Base-by-base conservation (phyloP, 129 eudicot species). In the Helichrysum umbraculigerum region DNA sequence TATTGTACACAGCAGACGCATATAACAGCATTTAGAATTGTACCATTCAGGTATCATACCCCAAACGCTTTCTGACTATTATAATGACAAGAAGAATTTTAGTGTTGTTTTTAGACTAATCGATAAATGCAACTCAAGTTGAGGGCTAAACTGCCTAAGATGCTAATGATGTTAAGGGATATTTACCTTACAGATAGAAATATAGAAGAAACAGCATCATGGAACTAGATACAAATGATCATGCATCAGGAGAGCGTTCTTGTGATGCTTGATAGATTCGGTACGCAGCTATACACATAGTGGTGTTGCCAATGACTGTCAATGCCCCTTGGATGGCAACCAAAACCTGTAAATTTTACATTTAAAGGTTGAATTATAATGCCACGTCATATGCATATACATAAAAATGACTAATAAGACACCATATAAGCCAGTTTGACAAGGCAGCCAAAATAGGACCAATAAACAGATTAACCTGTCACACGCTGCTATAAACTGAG, bases 221-320 rank as follows among this genome's bases (percentile, higher is more conserved):
- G 37, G 39, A 70, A 71, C 39, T 42, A 39, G 28, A 62, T 25
- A 71, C 41, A 71, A 35, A 66, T 73, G 33, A 44, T 81, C 80
- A 90, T 42, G 75, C 17, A 78, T 79, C 85, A 60, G 81, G 81
- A 42, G 92, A 83, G 57, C 87, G 63, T 62, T 84, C 85, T 62
- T 94, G 88, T 70, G 96, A 75, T 56, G 87, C 77, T 56, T 79
- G 79, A 71, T 84, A 94, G 59, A 94, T 91, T 34, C 96, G 90
- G 76, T 77, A 94, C 17, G 98, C 98, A 79, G 98, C 98, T 32
- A 91, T 68, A 83, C 98, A 94, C 97, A 94, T 91, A 59, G 98
- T 91, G n/a, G 80, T 83, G 62, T 94, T 94, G 66, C 98, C 98
- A 47, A 94, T 86, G 41, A 94, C 87, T 5, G 98, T 94, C 78